These are phyloP conservation scores for Mycena olivaceomarginata DNA, from an alignment of 768 basidiomycete genomes.

Conservation along the genomic window DNA sequence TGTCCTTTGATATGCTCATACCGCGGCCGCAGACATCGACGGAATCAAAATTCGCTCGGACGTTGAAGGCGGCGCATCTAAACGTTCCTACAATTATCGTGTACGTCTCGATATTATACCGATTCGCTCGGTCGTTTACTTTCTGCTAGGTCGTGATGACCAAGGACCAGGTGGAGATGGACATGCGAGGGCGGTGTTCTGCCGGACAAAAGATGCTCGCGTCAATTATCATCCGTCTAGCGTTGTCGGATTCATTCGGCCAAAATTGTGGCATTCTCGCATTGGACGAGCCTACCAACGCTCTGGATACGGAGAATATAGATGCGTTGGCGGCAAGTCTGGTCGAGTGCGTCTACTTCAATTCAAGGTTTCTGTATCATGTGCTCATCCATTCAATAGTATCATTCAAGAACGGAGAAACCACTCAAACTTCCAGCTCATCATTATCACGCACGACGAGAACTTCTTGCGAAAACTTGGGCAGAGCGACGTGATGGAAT, in stretches of 20 bases:
- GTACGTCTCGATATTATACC: conserved; percentile 65
- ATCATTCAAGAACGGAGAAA: conserved; percentile 95
- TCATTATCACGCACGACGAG: conserved; percentile 98
- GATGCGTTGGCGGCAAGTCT: conserved; percentile 94
- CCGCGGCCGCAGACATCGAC: conserved; percentile 86
- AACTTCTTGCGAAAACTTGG: conserved; percentile 94
- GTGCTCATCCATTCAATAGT: conserved; percentile 60
- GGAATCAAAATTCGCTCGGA: conserved; percentile 97
- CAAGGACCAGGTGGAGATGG: conserved; percentile 99
- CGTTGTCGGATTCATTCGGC: conserved; percentile 97
- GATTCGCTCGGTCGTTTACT: conserved; percentile 36
- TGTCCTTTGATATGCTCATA: conserved; percentile 28
- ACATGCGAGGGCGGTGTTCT: conserved; percentile 99
- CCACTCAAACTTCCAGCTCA: conserved; percentile 95
- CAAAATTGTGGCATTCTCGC: conserved; percentile 99
- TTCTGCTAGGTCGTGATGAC: conserved; percentile 94
- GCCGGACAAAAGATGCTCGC: conserved; percentile 99
- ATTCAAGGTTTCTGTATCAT: background rate
- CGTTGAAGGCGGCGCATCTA: conserved; percentile 91
- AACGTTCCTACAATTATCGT: conserved; percentile 97
- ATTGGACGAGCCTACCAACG: conserved; percentile 98
- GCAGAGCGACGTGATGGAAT: conserved; percentile 94
- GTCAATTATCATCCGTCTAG: conserved; percentile 97
- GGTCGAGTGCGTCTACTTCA: conserved; percentile 81
- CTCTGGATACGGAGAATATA: conserved; percentile 96